A percentile compares a stretch with the other conserved stretches of the same genome.
Conservation (phyloP, 148 eudicot genomes). For the Silene conica region DNA sequence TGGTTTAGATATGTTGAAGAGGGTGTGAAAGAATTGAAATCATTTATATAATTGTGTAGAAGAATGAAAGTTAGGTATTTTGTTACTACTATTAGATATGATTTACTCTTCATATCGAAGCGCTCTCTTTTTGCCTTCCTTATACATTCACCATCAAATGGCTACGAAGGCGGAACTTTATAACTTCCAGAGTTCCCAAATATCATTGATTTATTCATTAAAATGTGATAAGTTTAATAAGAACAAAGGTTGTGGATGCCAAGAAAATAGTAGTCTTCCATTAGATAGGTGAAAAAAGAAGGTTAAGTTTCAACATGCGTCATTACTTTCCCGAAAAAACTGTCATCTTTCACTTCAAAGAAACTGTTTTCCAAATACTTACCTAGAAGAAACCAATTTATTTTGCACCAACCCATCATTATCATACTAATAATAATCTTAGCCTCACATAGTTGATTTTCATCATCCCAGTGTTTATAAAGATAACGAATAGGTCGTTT, state of each 20-base stretch:
- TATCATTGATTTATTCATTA: slow-evolving; percentile 1
- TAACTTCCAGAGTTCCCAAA: slow-evolving; percentile 12
- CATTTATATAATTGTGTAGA: slow-evolving; percentile 36
- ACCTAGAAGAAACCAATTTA: slow-evolving; percentile 19
- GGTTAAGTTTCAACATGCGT: slow-evolving; percentile 23
- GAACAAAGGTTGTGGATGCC: slow-evolving; percentile 36
- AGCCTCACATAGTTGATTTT: not conserved
- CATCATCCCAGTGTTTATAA: not conserved
- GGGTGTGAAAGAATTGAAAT: slow-evolving; percentile 23
- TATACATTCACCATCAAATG: slow-evolving; percentile 39
- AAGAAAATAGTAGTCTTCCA: slow-evolving; percentile 26
- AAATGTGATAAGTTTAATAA: slow-evolving; percentile 19
- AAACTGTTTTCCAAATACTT: slow-evolving; percentile 10
- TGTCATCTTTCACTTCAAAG: slow-evolving; percentile 12
- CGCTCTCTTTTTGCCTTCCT: slow-evolving; percentile 81
- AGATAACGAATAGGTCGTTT: no score
- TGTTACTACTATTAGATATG: slow-evolving; percentile 27
- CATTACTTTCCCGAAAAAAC: slow-evolving; percentile 18
- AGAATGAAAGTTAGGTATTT: slow-evolving; percentile 69
- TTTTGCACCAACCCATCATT: slow-evolving; percentile 10
- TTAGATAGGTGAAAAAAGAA: slow-evolving; percentile 24
- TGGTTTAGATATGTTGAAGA: slow-evolving; percentile 44
- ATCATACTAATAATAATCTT: slow-evolving; percentile 3
- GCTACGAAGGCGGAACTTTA: slow-evolving; percentile 41
- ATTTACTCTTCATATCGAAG: slow-evolving; percentile 29